Conservation (phyloP, 1,284 basidiomycete genomes). For the Golubevia sp. region DNA sequence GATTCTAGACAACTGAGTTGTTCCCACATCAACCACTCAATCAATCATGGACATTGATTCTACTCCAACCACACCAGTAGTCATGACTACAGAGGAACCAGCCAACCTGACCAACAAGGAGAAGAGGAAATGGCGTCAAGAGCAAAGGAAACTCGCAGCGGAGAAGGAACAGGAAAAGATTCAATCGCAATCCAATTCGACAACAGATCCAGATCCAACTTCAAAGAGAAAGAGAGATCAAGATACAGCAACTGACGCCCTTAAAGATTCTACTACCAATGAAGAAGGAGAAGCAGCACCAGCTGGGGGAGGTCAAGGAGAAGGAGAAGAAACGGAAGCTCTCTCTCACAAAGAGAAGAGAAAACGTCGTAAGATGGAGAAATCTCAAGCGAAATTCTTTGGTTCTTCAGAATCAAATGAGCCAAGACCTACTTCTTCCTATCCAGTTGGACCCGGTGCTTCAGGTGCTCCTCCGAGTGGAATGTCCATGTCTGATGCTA, state of each 20-base stretch:
- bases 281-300: no score
- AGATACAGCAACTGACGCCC: no score
- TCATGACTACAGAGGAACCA: no score
- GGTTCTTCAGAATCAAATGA: neutral
- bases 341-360: slow-evolving; percentile 53
- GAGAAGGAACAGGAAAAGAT: no score
- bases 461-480: slow-evolving; percentile 12
- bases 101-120: slow-evolving; percentile 44
- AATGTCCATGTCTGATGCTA: slow-evolving; percentile 7
- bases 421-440: slow-evolving; percentile 7
- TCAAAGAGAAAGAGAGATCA: no score
- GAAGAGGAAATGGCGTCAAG: slow-evolving; percentile 29
- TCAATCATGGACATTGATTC: no score
- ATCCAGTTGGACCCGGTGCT: neutral
- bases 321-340: slow-evolving; percentile 22
- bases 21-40: no score
- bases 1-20: no score
- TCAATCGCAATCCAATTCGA: no score
- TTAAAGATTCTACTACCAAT: no score
- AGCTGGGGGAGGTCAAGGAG: neutral
- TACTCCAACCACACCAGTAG: no score
- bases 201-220: no score
- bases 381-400: slow-evolving; percentile 4
- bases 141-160: slow-evolving; percentile 11
- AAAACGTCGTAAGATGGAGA: slow-evolving; percentile 43